Base-by-base conservation (phyloP, 1,284 basidiomycete genomes). In the Fomitopsis palustris region DNA sequence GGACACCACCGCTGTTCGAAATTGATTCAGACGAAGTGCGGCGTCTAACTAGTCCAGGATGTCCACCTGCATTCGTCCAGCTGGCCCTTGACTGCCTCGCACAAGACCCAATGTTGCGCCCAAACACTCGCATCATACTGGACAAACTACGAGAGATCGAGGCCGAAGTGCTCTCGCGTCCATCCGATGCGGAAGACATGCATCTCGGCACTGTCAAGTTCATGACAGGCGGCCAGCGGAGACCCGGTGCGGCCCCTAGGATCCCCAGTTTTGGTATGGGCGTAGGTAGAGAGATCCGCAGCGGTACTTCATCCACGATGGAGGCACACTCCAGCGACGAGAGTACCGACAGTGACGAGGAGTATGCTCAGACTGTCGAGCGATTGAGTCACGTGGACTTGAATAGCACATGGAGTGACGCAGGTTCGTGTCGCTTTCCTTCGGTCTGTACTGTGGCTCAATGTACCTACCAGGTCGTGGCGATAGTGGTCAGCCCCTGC, bases 131-230 rank as follows among this genome's bases (percentile, higher is more conserved):
- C 17, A 79, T 84, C 38, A 89, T 98, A 51, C 81, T 98, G 8
- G 81, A 84, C 4, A 80, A 87, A 5, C 78, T 98, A 8, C 79
- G 87, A 21, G 78, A 78, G 3, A 94, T 97, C 54, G 95, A 98
- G 73, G 81, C 84, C 0, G 88, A 95, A 63, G 85, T 96, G 3
- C 76, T 95, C 4, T 75, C 81, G n/a, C 80, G 88, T 8, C 81
- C 87, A 0, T 77, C 78, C 31, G 86, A 88, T 62, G 80, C 79
- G 3, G 82, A 84, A 39, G 86, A 90, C 61, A 78, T 86, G 49
- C 90, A 96, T 73, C 84, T 97, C 27, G 95, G 96, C 1, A 95
- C 90, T 62, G 78, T 96, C 72, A 89, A 87, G 65, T 91, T 92
- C 64, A 84, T 90, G 77, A 85, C 83, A 0, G 67, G 59, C 7